These are phyloP conservation scores for Ustilago tritici DNA, from an alignment of 1,284 basidiomycete genomes.

Conservation along the genomic window DNA sequence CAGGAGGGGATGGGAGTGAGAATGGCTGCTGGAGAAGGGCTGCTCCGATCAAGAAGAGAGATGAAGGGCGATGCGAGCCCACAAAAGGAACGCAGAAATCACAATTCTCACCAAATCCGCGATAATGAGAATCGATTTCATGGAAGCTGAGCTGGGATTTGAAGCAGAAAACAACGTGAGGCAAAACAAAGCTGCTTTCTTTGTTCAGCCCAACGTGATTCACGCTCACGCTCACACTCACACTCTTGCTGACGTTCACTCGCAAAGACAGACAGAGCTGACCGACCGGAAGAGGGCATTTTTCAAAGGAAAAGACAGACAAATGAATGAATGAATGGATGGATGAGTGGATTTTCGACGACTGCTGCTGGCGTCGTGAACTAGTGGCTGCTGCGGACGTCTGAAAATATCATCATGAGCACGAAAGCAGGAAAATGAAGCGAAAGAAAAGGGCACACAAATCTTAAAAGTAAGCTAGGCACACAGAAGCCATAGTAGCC, in stretches of 20 bases:
- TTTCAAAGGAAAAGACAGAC: background rate
- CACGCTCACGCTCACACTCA: background rate
- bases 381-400: background rate
- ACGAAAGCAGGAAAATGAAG: constrained; percentile 5
- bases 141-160: background rate
- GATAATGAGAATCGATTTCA: background rate
- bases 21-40: background rate
- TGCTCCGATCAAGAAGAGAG: background rate
- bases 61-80: background rate
- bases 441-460: background rate
- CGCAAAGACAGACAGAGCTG: background rate
- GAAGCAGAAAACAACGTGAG: background rate
- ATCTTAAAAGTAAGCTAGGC: constrained; percentile 8
- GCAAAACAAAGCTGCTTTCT: background rate
- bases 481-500: background rate
- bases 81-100: background rate
- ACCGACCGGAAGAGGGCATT: constrained; percentile 9
- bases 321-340: background rate
- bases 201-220: background rate
- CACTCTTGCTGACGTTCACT: background rate
- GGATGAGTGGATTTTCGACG: background rate
- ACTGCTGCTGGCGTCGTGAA: background rate
- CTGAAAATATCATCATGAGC: background rate
- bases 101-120: background rate
- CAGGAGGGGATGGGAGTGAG: background rate